These are phyloP conservation scores for Dianthus caryophyllus DNA, from an alignment of 148 eudicot genomes.

Conservation along the genomic window DNA sequence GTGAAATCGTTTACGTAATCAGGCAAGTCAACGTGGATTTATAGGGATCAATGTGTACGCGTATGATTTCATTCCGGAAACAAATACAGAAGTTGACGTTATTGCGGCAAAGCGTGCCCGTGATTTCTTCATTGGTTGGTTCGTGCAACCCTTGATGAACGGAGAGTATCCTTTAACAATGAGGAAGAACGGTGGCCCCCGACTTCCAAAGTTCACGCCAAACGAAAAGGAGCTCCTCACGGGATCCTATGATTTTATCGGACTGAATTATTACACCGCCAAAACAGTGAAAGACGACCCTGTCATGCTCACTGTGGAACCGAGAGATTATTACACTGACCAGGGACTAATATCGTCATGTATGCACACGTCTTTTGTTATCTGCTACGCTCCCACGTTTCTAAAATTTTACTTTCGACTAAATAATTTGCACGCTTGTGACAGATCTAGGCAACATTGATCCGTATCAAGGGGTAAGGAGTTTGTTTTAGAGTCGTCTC, in stretches of 20 bases:
- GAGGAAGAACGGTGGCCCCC: constrained; percentile 42
- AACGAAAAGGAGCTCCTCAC: constrained; percentile 40
- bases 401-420: too few species aligned
- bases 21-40: constrained; percentile 26
- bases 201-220: constrained; percentile 47
- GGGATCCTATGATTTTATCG: constrained; percentile 64
- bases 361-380: constrained; percentile 36
- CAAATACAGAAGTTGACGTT: constrained; percentile 18
- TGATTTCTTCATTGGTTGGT: constrained; percentile 32
- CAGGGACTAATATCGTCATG: constrained; percentile 30
- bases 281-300: constrained; percentile 34
- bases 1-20: background rate
- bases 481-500: background rate
- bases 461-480: constrained; percentile 17
- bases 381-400: too few species aligned
- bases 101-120: constrained; percentile 16
- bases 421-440: background rate
- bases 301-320: constrained; percentile 18
- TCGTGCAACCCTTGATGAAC: constrained; percentile 45
- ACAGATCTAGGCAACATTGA: constrained; percentile 18
- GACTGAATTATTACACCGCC: constrained; percentile 47
- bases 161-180: constrained; percentile 63
- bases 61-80: constrained; percentile 9
- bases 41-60: constrained; percentile 24
- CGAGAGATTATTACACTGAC: constrained; percentile 41